phyloP scores from a whole-genome alignment of 495 filamentous ascomycete species.

The Ascobolus immersus region DNA sequence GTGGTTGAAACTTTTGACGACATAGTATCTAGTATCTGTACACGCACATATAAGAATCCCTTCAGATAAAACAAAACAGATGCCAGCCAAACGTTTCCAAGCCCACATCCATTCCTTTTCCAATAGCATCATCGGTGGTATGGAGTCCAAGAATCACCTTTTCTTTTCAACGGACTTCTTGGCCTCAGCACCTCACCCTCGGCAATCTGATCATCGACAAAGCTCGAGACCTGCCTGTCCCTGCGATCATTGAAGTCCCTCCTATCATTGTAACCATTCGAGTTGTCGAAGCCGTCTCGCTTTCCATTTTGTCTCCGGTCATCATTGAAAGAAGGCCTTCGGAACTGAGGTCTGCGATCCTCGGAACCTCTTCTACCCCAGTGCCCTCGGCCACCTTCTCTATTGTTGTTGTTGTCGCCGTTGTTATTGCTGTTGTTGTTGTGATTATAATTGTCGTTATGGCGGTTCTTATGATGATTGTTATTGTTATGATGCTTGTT shows the following conservation, averaged over 20 bases:
- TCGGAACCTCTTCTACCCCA: neutral
- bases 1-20: conserved; percentile 20
- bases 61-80: neutral
- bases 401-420: neutral
- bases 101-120: conserved; percentile 7
- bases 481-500: no score
- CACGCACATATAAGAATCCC: neutral
- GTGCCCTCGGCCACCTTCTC: neutral
- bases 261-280: neutral
- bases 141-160: no score
- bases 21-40: conserved; percentile 16
- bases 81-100: neutral
- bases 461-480: no score
- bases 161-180: no score
- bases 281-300: neutral
- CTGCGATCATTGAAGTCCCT: conserved; percentile 1
- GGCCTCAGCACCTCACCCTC: no score
- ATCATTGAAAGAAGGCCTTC: no score
- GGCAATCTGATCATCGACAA: conserved; percentile 1
- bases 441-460: no score
- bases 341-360: no score
- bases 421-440: neutral
- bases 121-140: conserved; percentile 10
- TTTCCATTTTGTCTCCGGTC: no score
- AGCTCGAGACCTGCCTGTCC: neutral